Percentiles rank a stretch among this genome's conserved stretches.
Evolutionary conservation across 257 asterid species (phyloP).

Genomic region (Solanum neorickii): DNA sequence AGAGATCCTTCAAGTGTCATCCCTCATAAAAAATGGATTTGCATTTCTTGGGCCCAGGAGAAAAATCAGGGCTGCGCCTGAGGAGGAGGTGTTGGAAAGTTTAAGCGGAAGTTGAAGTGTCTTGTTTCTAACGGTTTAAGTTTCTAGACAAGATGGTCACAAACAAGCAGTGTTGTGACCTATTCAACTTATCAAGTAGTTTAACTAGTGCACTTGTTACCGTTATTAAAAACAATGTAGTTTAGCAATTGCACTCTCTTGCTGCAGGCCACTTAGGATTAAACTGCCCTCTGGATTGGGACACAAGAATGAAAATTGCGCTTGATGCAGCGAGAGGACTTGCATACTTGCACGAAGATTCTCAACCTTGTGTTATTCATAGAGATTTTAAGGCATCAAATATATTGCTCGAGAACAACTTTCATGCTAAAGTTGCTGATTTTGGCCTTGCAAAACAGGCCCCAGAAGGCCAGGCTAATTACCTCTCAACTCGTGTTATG

Average conservation of each 20-base stretch:
- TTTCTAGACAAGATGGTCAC: background rate
- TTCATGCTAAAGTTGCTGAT: slow-evolving; percentile 94
- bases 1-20: background rate
- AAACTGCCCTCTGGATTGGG: slow-evolving; percentile 95
- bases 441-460: slow-evolving; percentile 97
- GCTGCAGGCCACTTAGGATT: slow-evolving; percentile 82
- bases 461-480: slow-evolving; percentile 87
- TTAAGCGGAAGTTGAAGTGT: background rate
- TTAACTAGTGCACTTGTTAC: background rate
- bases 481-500: slow-evolving; percentile 96
- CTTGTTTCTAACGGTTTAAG: background rate
- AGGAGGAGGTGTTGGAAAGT: background rate
- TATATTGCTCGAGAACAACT: slow-evolving; percentile 86
- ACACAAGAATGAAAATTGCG: slow-evolving; percentile 92
- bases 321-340: slow-evolving; percentile 99
- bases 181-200: background rate
- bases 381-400: slow-evolving; percentile 96
- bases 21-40: background rate
- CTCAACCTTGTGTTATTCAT: slow-evolving; percentile 97
- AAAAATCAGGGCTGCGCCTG: background rate
- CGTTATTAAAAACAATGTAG: background rate
- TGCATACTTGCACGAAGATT: slow-evolving; percentile 95
- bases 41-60: background rate
- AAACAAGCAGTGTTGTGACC: background rate
- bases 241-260: slow-evolving; percentile 1